Conservation (phyloP, 345 rosid genomes). For the Eucalyptus grandis region DNA sequence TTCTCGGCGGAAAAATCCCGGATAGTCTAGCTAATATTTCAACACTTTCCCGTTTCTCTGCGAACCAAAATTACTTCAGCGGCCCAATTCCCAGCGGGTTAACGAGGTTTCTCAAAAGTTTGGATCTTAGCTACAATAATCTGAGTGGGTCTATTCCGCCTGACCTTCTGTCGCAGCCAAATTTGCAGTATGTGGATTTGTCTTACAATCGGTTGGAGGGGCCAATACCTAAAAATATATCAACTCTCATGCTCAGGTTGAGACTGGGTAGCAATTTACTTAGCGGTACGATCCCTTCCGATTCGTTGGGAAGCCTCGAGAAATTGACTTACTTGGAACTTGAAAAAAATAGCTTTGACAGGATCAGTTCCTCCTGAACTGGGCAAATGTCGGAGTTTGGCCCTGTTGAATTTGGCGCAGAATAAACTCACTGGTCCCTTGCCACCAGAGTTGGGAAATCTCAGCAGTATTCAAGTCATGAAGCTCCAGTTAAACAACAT, state of each 20-base stretch:
- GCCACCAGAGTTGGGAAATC: slow-evolving; percentile 28
- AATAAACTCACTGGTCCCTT: slow-evolving; percentile 39
- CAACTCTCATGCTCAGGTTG: slow-evolving; percentile 38
- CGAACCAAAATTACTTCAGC: slow-evolving; percentile 29
- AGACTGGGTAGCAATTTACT: slow-evolving; percentile 60
- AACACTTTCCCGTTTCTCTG: slow-evolving; percentile 51
- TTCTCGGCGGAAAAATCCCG: slow-evolving; percentile 11
- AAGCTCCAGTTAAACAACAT: slow-evolving; percentile 49
- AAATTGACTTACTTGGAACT: slow-evolving; percentile 56
- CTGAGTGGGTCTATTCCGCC: slow-evolving; percentile 33
- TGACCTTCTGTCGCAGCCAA: slow-evolving; percentile 20
- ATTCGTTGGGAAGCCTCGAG: slow-evolving; percentile 1
- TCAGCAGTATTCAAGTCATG: slow-evolving; percentile 41
- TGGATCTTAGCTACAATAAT: slow-evolving; percentile 63
- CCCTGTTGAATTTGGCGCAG: slow-evolving; percentile 50
- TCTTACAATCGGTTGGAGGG: slow-evolving; percentile 38
- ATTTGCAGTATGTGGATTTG: slow-evolving; percentile 42
- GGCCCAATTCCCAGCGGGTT: slow-evolving; percentile 40
- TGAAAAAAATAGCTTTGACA: slow-evolving; percentile 46
- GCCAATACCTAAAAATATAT: slow-evolving; percentile 25
- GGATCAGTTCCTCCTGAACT: slow-evolving; percentile 34
- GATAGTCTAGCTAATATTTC: slow-evolving; percentile 16
- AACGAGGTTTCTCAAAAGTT: slow-evolving; percentile 18
- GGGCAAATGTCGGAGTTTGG: slow-evolving; percentile 28
- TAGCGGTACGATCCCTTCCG: slow-evolving; percentile 19